A percentile compares a stretch with the other conserved stretches of the same genome.
phyloP scores from a whole-genome alignment of 2,329 filamentous ascomycete genomes.

The Tolypocladium nubicola region DNA sequence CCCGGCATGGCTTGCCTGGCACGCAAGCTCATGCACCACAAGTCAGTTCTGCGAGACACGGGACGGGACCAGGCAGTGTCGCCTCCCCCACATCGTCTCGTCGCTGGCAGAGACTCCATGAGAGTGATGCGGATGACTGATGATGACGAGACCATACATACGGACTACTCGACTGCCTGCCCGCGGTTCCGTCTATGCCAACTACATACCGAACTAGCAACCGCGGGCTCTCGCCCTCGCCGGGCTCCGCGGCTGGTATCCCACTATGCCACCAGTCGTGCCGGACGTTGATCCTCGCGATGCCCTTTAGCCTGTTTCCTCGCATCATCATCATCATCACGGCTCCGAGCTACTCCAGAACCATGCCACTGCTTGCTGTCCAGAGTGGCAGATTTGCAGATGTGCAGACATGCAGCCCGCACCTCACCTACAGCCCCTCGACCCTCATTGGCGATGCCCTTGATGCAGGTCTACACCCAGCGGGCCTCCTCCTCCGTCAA shows the following conservation, averaged over 20 bases:
- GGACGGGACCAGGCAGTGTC: neutral
- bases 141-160: neutral
- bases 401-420: neutral
- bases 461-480: neutral
- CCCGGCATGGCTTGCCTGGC: neutral
- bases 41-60: neutral
- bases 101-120: neutral
- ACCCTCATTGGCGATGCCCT: neutral
- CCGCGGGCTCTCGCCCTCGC: neutral
- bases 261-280: neutral
- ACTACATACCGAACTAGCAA: neutral
- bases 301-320: neutral
- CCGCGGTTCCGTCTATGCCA: too few relatives aligned
- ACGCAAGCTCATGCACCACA: neutral
- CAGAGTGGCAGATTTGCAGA: neutral
- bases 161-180: too few relatives aligned
- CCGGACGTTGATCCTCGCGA: neutral
- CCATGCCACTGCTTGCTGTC: neutral
- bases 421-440: neutral
- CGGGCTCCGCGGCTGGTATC: neutral
- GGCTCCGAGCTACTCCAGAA: neutral
- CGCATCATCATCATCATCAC: neutral
- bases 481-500: neutral
- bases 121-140: neutral
- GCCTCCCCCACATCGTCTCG: neutral